Percentiles rank a stretch among this genome's conserved stretches.
Evolutionary conservation across 78 protist species (phyloP).

Genomic region (Cavenderia fasciculata): DNA sequence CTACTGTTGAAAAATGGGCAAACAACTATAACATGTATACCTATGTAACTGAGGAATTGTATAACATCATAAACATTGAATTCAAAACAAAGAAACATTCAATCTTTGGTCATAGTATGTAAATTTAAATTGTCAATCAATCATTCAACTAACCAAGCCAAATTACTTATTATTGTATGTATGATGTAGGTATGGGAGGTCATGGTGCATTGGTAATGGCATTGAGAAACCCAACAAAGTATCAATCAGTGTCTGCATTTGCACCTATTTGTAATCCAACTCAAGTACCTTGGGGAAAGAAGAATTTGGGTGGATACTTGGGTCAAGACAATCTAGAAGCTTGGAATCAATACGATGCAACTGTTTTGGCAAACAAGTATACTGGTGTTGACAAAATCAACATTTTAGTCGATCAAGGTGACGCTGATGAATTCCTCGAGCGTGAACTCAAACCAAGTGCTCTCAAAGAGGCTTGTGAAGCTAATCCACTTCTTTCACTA

Average conservation of each 20-base stretch:
- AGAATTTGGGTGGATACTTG: slow-evolving; percentile 87
- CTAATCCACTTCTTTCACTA: not conserved
- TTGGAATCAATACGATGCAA: slow-evolving; percentile 72
- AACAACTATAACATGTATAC: slow-evolving; percentile 88
- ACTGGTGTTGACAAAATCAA: slow-evolving; percentile 36
- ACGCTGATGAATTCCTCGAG: not conserved
- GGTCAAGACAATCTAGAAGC: slow-evolving; percentile 77
- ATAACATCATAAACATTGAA: slow-evolving; percentile 7
- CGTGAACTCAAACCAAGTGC: not conserved
- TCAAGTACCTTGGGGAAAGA: slow-evolving; percentile 81
- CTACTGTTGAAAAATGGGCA: slow-evolving; percentile 85
- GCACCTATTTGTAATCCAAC: slow-evolving; percentile 94
- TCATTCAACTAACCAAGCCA: not conserved
- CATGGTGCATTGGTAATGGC: slow-evolving; percentile 91
- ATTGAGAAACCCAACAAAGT: slow-evolving; percentile 61
- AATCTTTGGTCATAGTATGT: slow-evolving; percentile 79
- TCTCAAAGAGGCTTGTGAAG: not conserved
- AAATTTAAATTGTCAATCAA: not conserved
- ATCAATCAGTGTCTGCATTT: slow-evolving; percentile 91
- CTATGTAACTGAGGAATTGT: slow-evolving; percentile 92
- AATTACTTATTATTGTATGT: too few species aligned
- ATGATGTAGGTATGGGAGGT: slow-evolving; percentile 98
- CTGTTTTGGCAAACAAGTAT: slow-evolving; percentile 32
- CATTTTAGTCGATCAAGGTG: slow-evolving; percentile 86
- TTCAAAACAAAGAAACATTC: slow-evolving; percentile 49